Conservation (phyloP, 2,329 filamentous ascomycete genomes). For the Penicillium brevicompactum region DNA sequence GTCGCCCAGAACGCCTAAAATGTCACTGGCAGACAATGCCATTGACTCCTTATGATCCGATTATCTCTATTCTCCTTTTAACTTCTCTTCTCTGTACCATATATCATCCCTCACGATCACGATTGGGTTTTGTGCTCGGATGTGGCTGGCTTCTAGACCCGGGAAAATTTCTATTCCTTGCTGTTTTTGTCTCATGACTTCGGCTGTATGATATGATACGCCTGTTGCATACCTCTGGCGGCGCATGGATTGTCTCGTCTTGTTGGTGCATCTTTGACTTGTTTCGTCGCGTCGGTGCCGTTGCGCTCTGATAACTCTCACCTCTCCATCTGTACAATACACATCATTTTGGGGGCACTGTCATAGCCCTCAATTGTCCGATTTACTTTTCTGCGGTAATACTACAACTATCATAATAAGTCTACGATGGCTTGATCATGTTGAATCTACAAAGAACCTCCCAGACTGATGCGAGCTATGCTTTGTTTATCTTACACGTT, state of each 20-base stretch:
- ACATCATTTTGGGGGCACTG: constrained; percentile 15
- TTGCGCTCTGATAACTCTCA: constrained; percentile 29
- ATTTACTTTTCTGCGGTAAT: constrained; percentile 4
- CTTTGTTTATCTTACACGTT: constrained; percentile 18
- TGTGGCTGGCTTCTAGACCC: constrained; percentile 25
- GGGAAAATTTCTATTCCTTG: constrained; percentile 24
- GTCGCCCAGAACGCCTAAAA: constrained; percentile 77
- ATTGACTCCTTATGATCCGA: constrained; percentile 7
- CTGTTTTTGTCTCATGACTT: constrained; percentile 30
- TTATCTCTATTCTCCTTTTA: constrained; percentile 4
- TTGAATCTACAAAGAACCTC: not conserved
- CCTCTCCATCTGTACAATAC: constrained; percentile 39
- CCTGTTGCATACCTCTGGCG: constrained; percentile 33
- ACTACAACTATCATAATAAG: not conserved
- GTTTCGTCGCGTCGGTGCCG: constrained; percentile 22
- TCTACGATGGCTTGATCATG: not conserved
- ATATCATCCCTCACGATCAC: constrained; percentile 35
- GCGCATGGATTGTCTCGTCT: constrained; percentile 33
- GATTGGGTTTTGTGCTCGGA: constrained; percentile 27
- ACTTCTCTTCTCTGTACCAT: constrained; percentile 34
- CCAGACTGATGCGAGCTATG: constrained; percentile 1
- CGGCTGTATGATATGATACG: constrained; percentile 41
- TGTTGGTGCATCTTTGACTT: constrained; percentile 22
- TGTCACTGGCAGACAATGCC: constrained; percentile 1
- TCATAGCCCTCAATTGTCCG: constrained; percentile 13